A percentile compares a stretch with the other conserved stretches of the same genome.
phyloP scores from a whole-genome alignment of 768 basidiomycete genomes.

The Serendipita indica region DNA sequence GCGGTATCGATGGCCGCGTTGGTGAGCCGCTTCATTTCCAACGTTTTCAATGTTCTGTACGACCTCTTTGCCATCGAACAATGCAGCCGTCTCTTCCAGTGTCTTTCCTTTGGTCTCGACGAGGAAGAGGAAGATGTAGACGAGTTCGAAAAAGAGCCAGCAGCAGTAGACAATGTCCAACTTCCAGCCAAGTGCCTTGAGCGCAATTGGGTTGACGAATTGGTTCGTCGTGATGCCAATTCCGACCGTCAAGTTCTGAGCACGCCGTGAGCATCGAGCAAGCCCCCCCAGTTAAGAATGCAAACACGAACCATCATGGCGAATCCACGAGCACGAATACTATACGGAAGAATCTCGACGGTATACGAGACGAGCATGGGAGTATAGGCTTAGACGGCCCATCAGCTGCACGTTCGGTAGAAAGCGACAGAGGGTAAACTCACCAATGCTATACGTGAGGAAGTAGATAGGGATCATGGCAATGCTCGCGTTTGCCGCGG shows the following conservation, averaged over 20 bases:
- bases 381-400: slow-evolving; percentile 51
- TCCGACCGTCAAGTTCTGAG: slow-evolving; percentile 45
- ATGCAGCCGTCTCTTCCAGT: slow-evolving; percentile 55
- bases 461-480: slow-evolving; percentile 78
- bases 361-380: slow-evolving; percentile 53
- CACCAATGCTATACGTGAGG: slow-evolving; percentile 47
- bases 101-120: slow-evolving; percentile 51
- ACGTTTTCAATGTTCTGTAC: slow-evolving; percentile 30
- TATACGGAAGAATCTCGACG: slow-evolving; percentile 69
- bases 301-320: slow-evolving; percentile 48
- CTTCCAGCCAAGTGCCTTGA: slow-evolving; percentile 33
- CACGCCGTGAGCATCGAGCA: slow-evolving; percentile 32
- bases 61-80: slow-evolving; percentile 49
- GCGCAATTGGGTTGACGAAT: slow-evolving; percentile 65
- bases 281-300: slow-evolving; percentile 43
- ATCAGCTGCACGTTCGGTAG: slow-evolving; percentile 21
- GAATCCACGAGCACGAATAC: slow-evolving; percentile 66
- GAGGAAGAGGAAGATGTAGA: slow-evolving; percentile 39
- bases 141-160: slow-evolving; percentile 46
- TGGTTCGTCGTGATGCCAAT: slow-evolving; percentile 63
- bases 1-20: slow-evolving; percentile 9
- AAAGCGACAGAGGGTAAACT: slow-evolving; percentile 19
- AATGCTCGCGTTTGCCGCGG: slow-evolving; percentile 30
- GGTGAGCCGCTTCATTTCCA: slow-evolving; percentile 35
- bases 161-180: slow-evolving; percentile 48